Evolutionary conservation across 345 rosid species (phyloP), one percentile per base, ranked within the genome.

Genomic region (Erysimum cheiranthoides): DNA sequence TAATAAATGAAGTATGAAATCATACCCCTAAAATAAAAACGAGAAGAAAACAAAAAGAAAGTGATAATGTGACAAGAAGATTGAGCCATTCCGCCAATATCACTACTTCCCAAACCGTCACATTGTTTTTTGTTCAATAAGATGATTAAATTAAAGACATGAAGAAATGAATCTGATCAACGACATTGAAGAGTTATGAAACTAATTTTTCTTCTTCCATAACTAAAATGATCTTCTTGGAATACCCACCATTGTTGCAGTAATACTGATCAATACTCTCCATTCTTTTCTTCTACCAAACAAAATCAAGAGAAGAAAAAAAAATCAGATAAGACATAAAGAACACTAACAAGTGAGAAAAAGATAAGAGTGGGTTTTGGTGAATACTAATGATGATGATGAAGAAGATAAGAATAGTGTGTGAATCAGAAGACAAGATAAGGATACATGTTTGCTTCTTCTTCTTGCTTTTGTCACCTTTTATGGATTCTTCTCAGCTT

Each of bases 41-140:
- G 56, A 50, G 28, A 50, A 49, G 10, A 18, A 49, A 18, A 50
- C 14, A 50, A 5, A 50, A 5, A 10, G 30, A 57, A 46, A 49
- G 40, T 45, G 60, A 74, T 66, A 56, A 65, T 66, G 50, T 35
- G 58, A 66, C 66, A 59, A 74, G n/a, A 57, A 59, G 68, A 68
- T 75, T 75, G 79, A 75, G 79, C 79, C 79, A 39, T 75, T 75
- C 17, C 42, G 69, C 79, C 79, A 75, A 75, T 60, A 75, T 53
- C 79, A 75, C 79, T 66, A n/a, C 49, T 66, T 74, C 50, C 59
- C 78, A 46, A n/a, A 65, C 40, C 21, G 47, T 65, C 31, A 75
- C 73, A 75, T 53, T 17, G 0, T 8, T 3, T n/a, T 34, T 25
- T 17, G 1, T 66, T 39, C 6, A 21, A 40, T 53, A 14, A 43